Evolutionary conservation across 495 filamentous ascomycete genomes (phyloP).

Genomic region (Aspergillus mulundensis): DNA sequence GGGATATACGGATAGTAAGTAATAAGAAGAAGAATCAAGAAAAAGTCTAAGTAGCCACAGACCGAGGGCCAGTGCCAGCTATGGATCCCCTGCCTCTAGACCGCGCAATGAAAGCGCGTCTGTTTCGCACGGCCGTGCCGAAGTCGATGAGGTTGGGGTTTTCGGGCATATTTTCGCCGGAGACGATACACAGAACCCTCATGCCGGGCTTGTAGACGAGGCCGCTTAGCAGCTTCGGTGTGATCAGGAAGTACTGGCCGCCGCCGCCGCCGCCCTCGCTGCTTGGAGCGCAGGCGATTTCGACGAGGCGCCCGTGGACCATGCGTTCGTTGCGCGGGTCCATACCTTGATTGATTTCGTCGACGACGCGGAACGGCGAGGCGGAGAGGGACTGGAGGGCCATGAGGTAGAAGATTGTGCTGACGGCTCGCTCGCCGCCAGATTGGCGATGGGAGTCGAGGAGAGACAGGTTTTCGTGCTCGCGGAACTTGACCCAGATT

Average conservation of each 20-base stretch:
- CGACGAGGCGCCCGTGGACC: slow-evolving; percentile 94
- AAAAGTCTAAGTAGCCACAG: slow-evolving; percentile 23
- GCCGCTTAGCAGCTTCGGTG: slow-evolving; percentile 87
- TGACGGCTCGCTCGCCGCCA: slow-evolving; percentile 92
- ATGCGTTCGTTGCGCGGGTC: slow-evolving; percentile 96
- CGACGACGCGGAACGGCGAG: slow-evolving; percentile 97
- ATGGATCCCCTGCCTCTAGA: slow-evolving; percentile 20
- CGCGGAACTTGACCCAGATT: slow-evolving; percentile 90
- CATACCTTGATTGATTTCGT: slow-evolving; percentile 99
- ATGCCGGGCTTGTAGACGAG: slow-evolving; percentile 84
- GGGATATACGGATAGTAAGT: slow-evolving; percentile 1
- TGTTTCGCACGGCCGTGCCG: slow-evolving; percentile 27
- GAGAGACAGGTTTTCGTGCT: slow-evolving; percentile 76
- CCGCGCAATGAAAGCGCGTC: slow-evolving; percentile 23
- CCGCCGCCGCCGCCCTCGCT: slow-evolving; percentile 30
- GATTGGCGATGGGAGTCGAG: slow-evolving; percentile 92
- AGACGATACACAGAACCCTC: slow-evolving; percentile 89
- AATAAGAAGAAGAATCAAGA: background rate
- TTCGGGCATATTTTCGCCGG: slow-evolving; percentile 82
- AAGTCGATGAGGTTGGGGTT: slow-evolving; percentile 38
- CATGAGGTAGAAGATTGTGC: slow-evolving; percentile 99
- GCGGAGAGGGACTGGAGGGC: slow-evolving; percentile 90
- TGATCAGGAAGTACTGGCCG: slow-evolving; percentile 89
- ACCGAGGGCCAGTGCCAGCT: slow-evolving; percentile 4
- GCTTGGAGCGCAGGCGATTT: slow-evolving; percentile 68